These are phyloP conservation scores for Pichia inconspicua DNA, from an alignment of 1,139 yeast genomes.

Conservation along the genomic window DNA sequence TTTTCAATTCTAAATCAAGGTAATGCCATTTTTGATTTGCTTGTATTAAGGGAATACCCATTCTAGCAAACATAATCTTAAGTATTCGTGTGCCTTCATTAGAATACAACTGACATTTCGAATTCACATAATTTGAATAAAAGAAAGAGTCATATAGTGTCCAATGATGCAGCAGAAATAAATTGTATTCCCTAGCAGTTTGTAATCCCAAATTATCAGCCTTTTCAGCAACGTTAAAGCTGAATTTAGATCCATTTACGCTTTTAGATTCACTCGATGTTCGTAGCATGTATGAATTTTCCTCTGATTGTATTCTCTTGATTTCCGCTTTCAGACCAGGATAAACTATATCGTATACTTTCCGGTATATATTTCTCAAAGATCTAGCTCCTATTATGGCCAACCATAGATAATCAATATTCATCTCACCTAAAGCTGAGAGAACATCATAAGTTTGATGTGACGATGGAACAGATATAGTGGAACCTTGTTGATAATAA, in stretches of 20 bases:
- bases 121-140: constrained; percentile 83
- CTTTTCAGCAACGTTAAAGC: constrained; percentile 34
- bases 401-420: constrained; percentile 70
- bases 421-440: constrained; percentile 72
- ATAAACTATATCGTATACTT: constrained; percentile 62
- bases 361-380: constrained; percentile 65
- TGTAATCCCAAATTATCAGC: constrained; percentile 61
- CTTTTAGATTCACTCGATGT: background rate
- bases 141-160: constrained; percentile 84
- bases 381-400: constrained; percentile 86
- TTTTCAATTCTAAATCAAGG: constrained; percentile 74
- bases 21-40: constrained; percentile 93
- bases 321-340: constrained; percentile 83
- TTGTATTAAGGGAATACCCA: constrained; percentile 86
- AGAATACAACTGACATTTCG: constrained; percentile 82
- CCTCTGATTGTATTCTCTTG: constrained; percentile 42
- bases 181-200: constrained; percentile 76
- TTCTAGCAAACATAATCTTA: constrained; percentile 87
- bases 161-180: constrained; percentile 88
- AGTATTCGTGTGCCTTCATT: constrained; percentile 83
- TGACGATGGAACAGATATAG: constrained; percentile 66
- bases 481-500: constrained; percentile 79
- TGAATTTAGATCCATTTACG: constrained; percentile 5
- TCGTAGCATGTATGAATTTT: constrained; percentile 8
- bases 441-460: constrained; percentile 73